Base-by-base conservation (phyloP, 176 grass and related monocot species). In the Oryza nivara region DNA sequence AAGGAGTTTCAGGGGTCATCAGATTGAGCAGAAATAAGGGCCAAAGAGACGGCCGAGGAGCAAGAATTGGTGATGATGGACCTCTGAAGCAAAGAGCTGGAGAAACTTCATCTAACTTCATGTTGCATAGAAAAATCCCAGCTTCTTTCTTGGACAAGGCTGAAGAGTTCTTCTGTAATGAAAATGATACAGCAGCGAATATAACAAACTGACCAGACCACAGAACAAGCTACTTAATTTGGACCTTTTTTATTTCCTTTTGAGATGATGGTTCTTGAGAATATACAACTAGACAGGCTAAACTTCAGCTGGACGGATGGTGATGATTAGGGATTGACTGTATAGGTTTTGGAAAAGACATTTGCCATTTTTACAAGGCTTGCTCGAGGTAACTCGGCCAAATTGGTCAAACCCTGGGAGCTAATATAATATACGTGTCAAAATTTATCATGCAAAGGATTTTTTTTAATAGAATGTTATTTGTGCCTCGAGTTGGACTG, bases 111-210 rank as follows among this genome's bases (percentile, higher is more conserved):
- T 91, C 87, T 28, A 77, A 56, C 54, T 96, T 96, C 60, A 91
- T 99, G 91, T 89, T 99, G 77, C 96, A 96, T 85, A 87, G 84
- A 74, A 90, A 86, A 87, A 92, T 99, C 77, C 93, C 96, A 26
- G 84, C 61, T 49, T 86, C 94, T 84, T 96, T 99, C 90, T 91
- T 99, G 75, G 91, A 96, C 81, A 94, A 89, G 83, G 96, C 91
- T 1, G 93, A 99, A 86, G 89, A 82, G 35, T 99, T 99, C 80
- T 96, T 99, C 69, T 92, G 89, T 83, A 85, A 72, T 2, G 90
- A 32, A 67, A 68, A 46, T 90, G 84, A 82, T 64, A 67, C 52
- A 80, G 7, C 34, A 10, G 32, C 28, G 73, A 25, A 68, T 56
- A n/a, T 5, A 49, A 69, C 73, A 63, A 43, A 34, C 70, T 87